These are phyloP conservation scores for Oropetium thomaeum DNA, from an alignment of 176 grass and related monocot genomes.

Conservation along the genomic window DNA sequence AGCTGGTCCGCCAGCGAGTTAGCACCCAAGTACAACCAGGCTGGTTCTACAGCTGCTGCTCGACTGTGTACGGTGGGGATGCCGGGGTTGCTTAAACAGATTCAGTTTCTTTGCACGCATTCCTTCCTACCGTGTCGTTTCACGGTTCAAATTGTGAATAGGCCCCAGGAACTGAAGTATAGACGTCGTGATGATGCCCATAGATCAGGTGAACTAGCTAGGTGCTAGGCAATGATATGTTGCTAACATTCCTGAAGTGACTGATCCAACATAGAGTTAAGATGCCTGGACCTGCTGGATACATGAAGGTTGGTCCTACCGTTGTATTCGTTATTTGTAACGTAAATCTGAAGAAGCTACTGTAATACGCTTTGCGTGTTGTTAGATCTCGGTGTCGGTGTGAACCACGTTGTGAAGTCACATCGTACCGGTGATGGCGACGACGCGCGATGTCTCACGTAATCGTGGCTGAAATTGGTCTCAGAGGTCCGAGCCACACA, in stretches of 20 bases:
- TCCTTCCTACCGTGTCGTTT: conserved; percentile 17
- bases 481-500: too few species aligned
- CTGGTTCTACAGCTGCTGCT: not conserved
- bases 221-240: not conserved
- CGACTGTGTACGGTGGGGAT: not conserved
- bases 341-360: not conserved
- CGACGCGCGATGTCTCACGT: too few species aligned
- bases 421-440: too few species aligned
- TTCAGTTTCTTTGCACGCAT: not conserved
- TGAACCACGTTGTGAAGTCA: too few species aligned
- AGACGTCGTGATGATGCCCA: not conserved
- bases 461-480: too few species aligned
- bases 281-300: not conserved
- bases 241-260: not conserved
- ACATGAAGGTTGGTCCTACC: not conserved
- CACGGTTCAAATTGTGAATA: conserved; percentile 33
- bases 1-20: conserved; percentile 16
- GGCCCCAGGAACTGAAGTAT: conserved; percentile 2
- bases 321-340: not conserved
- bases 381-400: too few species aligned
- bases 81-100: not conserved
- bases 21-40: not conserved
- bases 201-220: not conserved
- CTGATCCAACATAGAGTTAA: not conserved
- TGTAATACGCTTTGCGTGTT: too few species aligned